phyloP scores from a whole-genome alignment of 306 rosid genomes.

The Macrotyloma uniflorum region DNA sequence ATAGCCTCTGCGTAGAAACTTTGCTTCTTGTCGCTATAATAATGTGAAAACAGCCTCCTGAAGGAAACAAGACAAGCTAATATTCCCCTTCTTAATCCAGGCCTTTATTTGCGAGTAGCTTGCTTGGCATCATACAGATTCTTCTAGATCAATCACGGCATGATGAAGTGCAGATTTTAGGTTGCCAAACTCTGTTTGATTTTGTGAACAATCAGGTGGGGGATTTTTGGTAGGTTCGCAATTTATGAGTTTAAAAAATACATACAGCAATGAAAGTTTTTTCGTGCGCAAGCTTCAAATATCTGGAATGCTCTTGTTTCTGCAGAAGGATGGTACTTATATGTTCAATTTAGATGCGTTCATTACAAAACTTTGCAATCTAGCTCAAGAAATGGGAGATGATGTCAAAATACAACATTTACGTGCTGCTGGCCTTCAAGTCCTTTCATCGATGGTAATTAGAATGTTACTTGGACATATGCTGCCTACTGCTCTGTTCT shows the following conservation, averaged over 20 bases:
- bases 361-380: constrained; percentile 58
- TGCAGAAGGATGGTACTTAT: constrained; percentile 75
- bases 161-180: constrained; percentile 65
- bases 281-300: constrained; percentile 4
- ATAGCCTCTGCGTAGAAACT: background rate
- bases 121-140: constrained; percentile 68
- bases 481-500: constrained; percentile 4
- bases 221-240: constrained; percentile 39
- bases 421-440: constrained; percentile 65
- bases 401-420: constrained; percentile 44
- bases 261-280: background rate
- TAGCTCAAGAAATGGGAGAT: constrained; percentile 69
- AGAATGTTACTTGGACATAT: constrained; percentile 16
- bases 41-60: background rate
- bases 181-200: constrained; percentile 70
- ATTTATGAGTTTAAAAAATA: constrained; percentile 10
- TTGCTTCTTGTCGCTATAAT: background rate
- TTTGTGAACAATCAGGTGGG: constrained; percentile 79
- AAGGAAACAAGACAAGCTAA: background rate
- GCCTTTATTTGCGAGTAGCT: constrained; percentile 78
- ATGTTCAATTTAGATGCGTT: constrained; percentile 75
- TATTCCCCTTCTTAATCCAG: constrained; percentile 46
- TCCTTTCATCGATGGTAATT: constrained; percentile 68
- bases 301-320: constrained; percentile 3
- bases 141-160: constrained; percentile 72